Percentiles rank a stretch among this genome's conserved stretches.
Evolutionary conservation across 371 early-diverging fungal genomes (phyloP).

Genomic region (Catenaria anguillulae): DNA sequence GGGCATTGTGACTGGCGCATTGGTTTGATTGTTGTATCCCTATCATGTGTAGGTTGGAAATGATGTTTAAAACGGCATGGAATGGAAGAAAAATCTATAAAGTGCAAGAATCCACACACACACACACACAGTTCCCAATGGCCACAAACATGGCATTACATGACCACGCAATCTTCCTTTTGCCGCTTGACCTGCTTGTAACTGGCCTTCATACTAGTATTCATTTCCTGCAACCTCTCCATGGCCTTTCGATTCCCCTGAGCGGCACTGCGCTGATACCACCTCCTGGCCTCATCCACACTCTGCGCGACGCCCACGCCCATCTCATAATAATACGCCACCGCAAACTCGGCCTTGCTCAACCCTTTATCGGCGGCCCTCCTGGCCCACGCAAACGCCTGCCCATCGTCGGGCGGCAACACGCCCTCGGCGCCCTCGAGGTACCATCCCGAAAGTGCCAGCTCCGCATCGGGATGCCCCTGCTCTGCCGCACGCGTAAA

Average conservation of each 20-base stretch:
- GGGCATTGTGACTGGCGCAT: not conserved
- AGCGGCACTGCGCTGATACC: conserved; percentile 53
- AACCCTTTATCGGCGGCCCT: conserved; percentile 67
- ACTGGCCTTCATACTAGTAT: no score
- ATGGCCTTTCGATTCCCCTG: conserved; percentile 57
- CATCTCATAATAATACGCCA: conserved; percentile 38
- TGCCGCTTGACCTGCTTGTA: conserved; percentile 1
- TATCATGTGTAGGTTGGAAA: no score
- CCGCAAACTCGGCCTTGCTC: conserved; percentile 66
- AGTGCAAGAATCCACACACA: no score
- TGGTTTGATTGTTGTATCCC: no score
- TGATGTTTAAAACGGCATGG: no score
- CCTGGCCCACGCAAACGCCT: conserved; percentile 77
- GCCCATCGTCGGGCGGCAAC: conserved; percentile 58
- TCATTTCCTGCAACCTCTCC: conserved; percentile 54
- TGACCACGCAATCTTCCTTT: conserved; percentile 4
- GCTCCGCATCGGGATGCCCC: conserved; percentile 61
- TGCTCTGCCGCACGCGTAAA: conserved; percentile 84
- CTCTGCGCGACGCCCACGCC: conserved; percentile 51
- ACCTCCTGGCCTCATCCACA: conserved; percentile 52
- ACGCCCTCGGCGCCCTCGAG: conserved; percentile 68
- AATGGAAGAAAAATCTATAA: no score
- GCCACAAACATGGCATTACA: not conserved
- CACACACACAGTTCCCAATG: no score
- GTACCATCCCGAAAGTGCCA: conserved; percentile 81